Base-by-base conservation (phyloP, 1,284 basidiomycete species). In the Apiotrichum sp. region DNA sequence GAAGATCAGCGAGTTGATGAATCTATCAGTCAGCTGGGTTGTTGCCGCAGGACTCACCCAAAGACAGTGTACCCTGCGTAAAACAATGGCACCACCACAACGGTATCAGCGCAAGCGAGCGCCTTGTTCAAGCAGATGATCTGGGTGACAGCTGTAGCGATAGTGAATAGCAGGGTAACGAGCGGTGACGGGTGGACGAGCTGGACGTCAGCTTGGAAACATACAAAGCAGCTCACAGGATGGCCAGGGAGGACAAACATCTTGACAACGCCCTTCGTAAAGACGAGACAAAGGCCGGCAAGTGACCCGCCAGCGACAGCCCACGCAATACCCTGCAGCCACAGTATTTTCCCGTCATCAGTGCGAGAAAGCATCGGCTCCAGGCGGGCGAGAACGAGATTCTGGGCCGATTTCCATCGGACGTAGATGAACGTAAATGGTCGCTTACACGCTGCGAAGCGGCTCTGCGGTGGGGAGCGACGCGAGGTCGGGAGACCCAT, bases 281-380 rank as follows among this genome's bases (percentile, higher is more conserved):
- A 93, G 2, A 97, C 89, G 49, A 97, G 79, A 74, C 85, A 87
- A 43, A 86, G 85, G 3, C 93, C 93, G 1, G 90, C 90, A 35
- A 97, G 78, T 36, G 88, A 85, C 6, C 93, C 93, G 34, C 92
- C 92, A 53, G 85, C 85, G 56, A 89, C 90, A 2, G 89, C 87
- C 92, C 92, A 97, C 0, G 86, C 87, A 50, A 96, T 88, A 6
- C 92, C 93, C 47, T 93, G 81, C 13, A 89, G 85, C 87, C 90
- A 95, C 4, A 85, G 85, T 47, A 96, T 78, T 46, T 86, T 84
- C 63, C 83, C 86, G 67, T 96, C 92, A 62, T 87, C 85, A 60
- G 88, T 86, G 4, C 85, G 79, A 22, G 82, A 84, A 3, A 86
- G 86, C 85, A 89, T 87, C 1, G 73, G 65, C 69, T 93, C 90